phyloP scores from a whole-genome alignment of 495 filamentous ascomycete species.

The Mytilinidion resinicola region DNA sequence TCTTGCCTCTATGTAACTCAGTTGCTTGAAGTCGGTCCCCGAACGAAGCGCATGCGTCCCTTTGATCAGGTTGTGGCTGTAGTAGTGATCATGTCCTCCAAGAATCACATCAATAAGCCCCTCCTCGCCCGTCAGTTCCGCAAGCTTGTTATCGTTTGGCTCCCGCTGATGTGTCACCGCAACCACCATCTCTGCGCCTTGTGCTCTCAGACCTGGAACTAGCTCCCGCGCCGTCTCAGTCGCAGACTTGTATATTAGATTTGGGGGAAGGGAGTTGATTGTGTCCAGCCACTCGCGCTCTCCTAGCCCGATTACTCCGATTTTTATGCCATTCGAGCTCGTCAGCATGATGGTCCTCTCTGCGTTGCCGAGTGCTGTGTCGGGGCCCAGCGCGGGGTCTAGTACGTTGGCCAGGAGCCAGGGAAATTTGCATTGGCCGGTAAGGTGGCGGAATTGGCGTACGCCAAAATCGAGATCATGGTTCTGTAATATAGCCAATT shows the following conservation, averaged over 20 bases:
- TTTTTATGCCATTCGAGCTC: conserved; percentile 73
- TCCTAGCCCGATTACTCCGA: conserved; percentile 78
- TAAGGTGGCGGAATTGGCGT: conserved; percentile 64
- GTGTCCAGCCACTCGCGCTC: conserved; percentile 79
- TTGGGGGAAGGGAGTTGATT: conserved; percentile 75
- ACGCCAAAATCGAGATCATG: conserved; percentile 96
- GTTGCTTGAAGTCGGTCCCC: conserved; percentile 82
- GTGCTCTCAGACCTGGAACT: conserved; percentile 59
- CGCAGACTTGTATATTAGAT: conserved; percentile 74
- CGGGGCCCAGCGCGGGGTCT: conserved; percentile 67
- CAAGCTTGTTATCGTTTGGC: conserved; percentile 70
- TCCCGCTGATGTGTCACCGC: conserved; percentile 80
- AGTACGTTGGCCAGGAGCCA: conserved; percentile 85
- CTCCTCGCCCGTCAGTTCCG: conserved; percentile 50
- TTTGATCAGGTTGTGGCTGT: conserved; percentile 67
- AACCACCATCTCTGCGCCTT: conserved; percentile 76
- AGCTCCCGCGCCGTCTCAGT: conserved; percentile 62
- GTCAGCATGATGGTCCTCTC: conserved; percentile 65
- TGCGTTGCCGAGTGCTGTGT: conserved; percentile 62
- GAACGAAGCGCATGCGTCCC: conserved; percentile 74
- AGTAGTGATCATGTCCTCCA: conserved; percentile 88
- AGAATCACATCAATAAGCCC: conserved; percentile 77
- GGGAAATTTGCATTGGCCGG: conserved; percentile 70
- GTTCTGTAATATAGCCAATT: conserved; percentile 45
- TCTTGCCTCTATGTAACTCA: conserved; percentile 75